Evolutionary conservation across 441 rosid species (phyloP).

Genomic region (Populus trichocarpa): DNA sequence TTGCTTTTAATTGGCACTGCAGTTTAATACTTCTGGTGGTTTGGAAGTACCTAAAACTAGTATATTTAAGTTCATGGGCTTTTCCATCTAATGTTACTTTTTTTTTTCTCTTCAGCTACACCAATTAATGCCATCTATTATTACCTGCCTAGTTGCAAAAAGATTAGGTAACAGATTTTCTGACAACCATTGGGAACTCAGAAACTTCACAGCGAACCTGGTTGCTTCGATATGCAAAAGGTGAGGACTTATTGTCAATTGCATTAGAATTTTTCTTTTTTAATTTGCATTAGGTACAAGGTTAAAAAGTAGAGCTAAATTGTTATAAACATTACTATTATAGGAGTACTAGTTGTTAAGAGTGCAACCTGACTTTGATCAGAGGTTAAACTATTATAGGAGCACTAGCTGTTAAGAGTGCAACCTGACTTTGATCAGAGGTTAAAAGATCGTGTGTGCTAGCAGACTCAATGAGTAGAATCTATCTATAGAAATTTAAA

Average conservation of each 20-base stretch:
- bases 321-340: background rate
- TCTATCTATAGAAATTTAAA: too few relatives aligned
- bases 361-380: too few relatives aligned
- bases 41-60: background rate
- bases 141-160: constrained; percentile 91
- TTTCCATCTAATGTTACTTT: constrained; percentile 8
- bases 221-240: constrained; percentile 90
- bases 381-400: too few relatives aligned
- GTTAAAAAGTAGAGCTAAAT: background rate
- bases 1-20: background rate
- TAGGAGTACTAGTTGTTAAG: too few relatives aligned
- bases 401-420: too few relatives aligned
- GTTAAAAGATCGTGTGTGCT: too few relatives aligned
- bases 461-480: background rate
- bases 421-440: too few relatives aligned
- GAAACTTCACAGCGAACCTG: constrained; percentile 79
- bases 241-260: constrained; percentile 30
- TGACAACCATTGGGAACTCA: constrained; percentile 95
- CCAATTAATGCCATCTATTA: constrained; percentile 92
- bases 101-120: constrained; percentile 58
- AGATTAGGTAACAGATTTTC: constrained; percentile 78
- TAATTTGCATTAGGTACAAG: constrained; percentile 1
- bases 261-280: background rate
- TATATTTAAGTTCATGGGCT: background rate
- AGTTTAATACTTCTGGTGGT: constrained; percentile 18